These are phyloP conservation scores for Haplosporangium gracile DNA, from an alignment of 192 early-diverging fungal genomes.

Conservation along the genomic window DNA sequence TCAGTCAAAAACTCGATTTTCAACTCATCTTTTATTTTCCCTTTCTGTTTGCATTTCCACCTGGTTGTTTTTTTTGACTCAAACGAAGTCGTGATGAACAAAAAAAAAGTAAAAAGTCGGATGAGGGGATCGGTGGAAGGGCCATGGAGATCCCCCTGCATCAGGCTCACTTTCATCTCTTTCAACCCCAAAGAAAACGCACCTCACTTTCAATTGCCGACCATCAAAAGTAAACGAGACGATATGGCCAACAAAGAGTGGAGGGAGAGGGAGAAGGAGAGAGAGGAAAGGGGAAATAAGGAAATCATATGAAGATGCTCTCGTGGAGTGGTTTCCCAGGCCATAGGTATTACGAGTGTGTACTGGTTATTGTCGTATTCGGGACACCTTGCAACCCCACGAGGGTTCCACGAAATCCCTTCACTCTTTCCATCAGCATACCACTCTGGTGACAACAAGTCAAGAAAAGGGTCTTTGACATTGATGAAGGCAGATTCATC, in stretches of 20 bases:
- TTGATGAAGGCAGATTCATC: background rate
- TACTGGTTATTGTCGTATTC: background rate
- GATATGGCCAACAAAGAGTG: background rate
- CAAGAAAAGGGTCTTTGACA: background rate
- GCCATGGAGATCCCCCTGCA: background rate
- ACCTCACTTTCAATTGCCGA: conserved; percentile 25
- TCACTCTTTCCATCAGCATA: background rate
- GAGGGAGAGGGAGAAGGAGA: background rate
- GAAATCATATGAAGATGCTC: conserved; percentile 12
- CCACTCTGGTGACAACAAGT: background rate
- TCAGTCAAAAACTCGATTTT: background rate
- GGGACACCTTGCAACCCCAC: background rate
- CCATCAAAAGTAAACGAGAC: conserved; percentile 8
- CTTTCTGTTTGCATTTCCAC: background rate
- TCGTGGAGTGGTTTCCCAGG: background rate
- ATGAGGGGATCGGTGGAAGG: conserved; percentile 7
- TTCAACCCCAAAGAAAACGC: conserved; percentile 41
- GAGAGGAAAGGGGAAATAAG: background rate
- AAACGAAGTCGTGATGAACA: background rate
- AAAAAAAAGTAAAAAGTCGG: background rate
- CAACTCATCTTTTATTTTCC: background rate
- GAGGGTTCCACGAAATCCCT: conserved; percentile 1
- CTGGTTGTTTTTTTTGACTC: no score
- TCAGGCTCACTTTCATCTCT: background rate
- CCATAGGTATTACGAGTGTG: background rate